Evolutionary conservation across 2,329 filamentous ascomycete genomes (phyloP), one percentile per base, ranked within the genome.

Genomic region (Phyllosticta capitalensis): DNA sequence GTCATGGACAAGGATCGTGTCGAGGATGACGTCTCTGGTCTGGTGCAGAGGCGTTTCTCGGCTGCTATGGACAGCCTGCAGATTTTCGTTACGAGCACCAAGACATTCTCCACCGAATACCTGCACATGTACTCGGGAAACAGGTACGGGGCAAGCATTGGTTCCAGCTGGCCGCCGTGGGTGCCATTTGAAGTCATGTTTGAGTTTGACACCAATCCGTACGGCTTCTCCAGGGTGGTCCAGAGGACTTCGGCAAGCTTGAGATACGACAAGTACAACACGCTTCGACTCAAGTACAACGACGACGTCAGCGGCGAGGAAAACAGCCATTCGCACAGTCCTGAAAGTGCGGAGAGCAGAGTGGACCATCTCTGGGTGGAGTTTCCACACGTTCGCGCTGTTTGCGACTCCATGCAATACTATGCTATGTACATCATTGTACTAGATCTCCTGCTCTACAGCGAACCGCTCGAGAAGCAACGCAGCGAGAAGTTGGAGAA

Each of bases 371-470:
- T 99, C 14, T 96, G 90, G 85, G 89, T 99, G 33, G 92, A 97
- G 68, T 99, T 99, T 68, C 94, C 94, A 12, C 89, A 95, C 64
- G 86, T 95, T 51, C 84, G 91, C 60, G 92, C 91, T n/a, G 85
- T 96, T 52, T 99, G 95, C 77, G 95, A 99, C 74, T 99, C 95
- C 5, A 85, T 88, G 48, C 92, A 99, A 74, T 99, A 99, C 75
- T 99, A 95, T 71, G 89, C 94, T 4, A 86, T 99, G 79, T 99
- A 99, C 69, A 90, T 99, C 73, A 99, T 99, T 66, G 92, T 96
- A 3, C 80, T 97, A 63, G 94, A 99, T 74, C 81, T 99, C 50
- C 80, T 99, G 56, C 86, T 99, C 72, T 99, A 97, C 76, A 96
- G 84, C 69, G 94, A 99, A 72, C 94, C 94, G 1, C 77, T 95